Conservation (phyloP, 441 rosid species). For the Populus hybrid region DNA sequence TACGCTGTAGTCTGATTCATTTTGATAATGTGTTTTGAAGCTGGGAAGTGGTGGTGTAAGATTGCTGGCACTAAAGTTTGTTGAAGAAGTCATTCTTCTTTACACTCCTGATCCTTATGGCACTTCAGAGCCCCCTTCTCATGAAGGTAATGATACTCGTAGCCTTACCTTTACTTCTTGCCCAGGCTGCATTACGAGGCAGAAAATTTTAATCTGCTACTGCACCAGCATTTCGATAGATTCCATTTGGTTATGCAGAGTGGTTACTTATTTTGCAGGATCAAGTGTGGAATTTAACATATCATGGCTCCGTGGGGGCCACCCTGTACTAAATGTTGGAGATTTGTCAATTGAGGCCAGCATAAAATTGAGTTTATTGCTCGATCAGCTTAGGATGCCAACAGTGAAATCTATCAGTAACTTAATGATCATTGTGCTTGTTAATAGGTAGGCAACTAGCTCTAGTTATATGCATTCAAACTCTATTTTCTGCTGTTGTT, state of each 20-base stretch:
- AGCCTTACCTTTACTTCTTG: slow-evolving; percentile 14
- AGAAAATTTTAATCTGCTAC: background rate
- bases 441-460: slow-evolving; percentile 55
- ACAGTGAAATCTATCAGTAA: slow-evolving; percentile 74
- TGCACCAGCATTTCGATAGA: background rate
- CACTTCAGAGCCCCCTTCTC: slow-evolving; percentile 55
- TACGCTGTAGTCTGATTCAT: slow-evolving; percentile 30
- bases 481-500: slow-evolving; percentile 10
- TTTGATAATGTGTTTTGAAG: slow-evolving; percentile 37
- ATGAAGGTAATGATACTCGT: slow-evolving; percentile 51
- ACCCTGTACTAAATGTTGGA: slow-evolving; percentile 82
- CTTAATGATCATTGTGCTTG: slow-evolving; percentile 64
- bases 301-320: slow-evolving; percentile 87
- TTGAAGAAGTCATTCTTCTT: slow-evolving; percentile 84
- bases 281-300: slow-evolving; percentile 60
- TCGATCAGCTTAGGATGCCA: slow-evolving; percentile 94
- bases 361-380: slow-evolving; percentile 69
- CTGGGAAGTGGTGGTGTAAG: slow-evolving; percentile 83
- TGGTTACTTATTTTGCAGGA: slow-evolving; percentile 44
- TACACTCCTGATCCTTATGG: slow-evolving; percentile 87
- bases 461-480: slow-evolving; percentile 15
- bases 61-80: slow-evolving; percentile 81
- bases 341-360: slow-evolving; percentile 95
- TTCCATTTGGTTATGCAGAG: slow-evolving; percentile 23
- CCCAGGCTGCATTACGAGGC: slow-evolving; percentile 3